Evolutionary conservation across 768 basidiomycete genomes (phyloP), one percentile per base, ranked within the genome.

Genomic region (Leccinum aurantiacum): DNA sequence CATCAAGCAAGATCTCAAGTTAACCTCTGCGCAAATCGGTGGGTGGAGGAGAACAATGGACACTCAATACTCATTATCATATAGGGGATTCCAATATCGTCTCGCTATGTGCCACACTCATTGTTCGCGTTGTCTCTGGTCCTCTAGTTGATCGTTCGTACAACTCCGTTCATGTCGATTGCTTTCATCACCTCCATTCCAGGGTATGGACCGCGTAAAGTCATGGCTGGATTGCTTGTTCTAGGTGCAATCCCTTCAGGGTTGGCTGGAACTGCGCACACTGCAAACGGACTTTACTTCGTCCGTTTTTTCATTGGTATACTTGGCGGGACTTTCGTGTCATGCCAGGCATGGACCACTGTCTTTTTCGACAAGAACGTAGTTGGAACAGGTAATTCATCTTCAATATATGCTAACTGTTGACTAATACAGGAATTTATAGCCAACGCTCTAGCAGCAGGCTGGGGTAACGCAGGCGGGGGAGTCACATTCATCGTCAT

Each of bases 271-370:
- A 80, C 81, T 1, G 75, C 77, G n/a, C 69, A 73, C 44, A 77
- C 60, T 54, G 79, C 77, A 1, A 24, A 55, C 2, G 75, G 79
- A 0, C 74, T 85, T 0, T 80, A 81, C 56, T 64, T 70, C 3
- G 46, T 84, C 35, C 78, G 86, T 0, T 85, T 85, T 67, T 84
- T 86, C 67, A 84, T 85, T 52, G 83, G 84, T 11, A 81, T 86
- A 49, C 75, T 85, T 3, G 86, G 86, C 7, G 85, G 74, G 0
- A 82, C 84, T 1, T 87, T 88, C 59, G 83, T 87, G 1, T 79
- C 85, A 4, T 85, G 84, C 60, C 81, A 85, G 56, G 80, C 81
- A 3, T 85, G 86, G 83, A 84, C 84, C 9, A 84, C 86, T 0
- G 73, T 72, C 3, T 86, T 87, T 71, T 87, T 83, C 67, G 83